phyloP scores from a whole-genome alignment of 2,329 filamentous ascomycete species.

The Pseudogymnoascus sp. region DNA sequence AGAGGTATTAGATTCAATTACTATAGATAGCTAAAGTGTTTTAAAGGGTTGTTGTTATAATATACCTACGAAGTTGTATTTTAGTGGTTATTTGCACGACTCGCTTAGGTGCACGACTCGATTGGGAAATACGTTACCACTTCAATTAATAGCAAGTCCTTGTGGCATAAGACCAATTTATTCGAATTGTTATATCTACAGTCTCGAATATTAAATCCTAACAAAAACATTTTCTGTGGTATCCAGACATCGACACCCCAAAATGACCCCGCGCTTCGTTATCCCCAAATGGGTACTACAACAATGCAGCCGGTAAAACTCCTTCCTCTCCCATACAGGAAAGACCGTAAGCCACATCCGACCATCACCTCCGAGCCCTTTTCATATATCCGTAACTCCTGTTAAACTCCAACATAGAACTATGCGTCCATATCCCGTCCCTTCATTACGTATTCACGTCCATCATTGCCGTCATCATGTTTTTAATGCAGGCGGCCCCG shows the following conservation, averaged over 20 bases:
- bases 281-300: not conserved
- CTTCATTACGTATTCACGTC: constrained; percentile 4
- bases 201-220: not conserved
- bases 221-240: constrained; percentile 2
- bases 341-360: not conserved
- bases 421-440: constrained; percentile 1
- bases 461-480: constrained; percentile 13
- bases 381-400: constrained; percentile 7
- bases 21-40: too few relatives aligned
- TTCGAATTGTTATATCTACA: constrained; percentile 5
- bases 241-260: not conserved
- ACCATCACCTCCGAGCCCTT: not conserved
- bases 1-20: too few relatives aligned
- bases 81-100: too few relatives aligned
- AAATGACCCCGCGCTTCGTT: not conserved
- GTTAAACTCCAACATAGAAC: not conserved
- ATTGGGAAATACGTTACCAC: not conserved
- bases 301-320: constrained; percentile 5
- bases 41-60: too few relatives aligned
- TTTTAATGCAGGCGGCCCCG: constrained; percentile 18
- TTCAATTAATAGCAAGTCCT: not conserved
- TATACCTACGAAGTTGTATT: too few relatives aligned
- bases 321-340: not conserved
- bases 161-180: not conserved
- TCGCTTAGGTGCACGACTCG: too few relatives aligned